Evolutionary conservation across 176 grass and related monocot genomes (phyloP).

Genomic region (Bromus sterilis): DNA sequence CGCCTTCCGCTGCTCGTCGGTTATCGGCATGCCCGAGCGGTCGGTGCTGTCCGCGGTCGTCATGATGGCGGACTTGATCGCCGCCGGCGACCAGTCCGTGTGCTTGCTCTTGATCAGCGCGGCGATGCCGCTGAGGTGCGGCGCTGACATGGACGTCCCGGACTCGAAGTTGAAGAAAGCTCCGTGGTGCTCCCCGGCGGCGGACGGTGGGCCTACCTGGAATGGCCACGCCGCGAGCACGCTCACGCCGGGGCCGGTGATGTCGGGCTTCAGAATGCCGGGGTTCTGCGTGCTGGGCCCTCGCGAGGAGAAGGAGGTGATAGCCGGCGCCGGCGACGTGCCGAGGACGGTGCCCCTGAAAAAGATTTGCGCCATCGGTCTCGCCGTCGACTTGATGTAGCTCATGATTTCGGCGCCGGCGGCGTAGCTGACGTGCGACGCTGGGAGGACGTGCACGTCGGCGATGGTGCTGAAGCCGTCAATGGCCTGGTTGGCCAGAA

Average conservation of each 20-base stretch:
- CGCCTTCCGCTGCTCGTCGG: constrained; percentile 4
- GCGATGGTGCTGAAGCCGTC: constrained; percentile 32
- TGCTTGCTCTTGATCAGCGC: constrained; percentile 44
- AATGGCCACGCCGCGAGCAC: constrained; percentile 49
- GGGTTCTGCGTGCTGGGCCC: constrained; percentile 20
- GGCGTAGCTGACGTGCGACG: constrained; percentile 28
- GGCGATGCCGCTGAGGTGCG: constrained; percentile 48
- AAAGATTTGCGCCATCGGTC: background rate
- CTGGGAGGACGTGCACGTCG: constrained; percentile 38
- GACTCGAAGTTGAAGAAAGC: constrained; percentile 34
- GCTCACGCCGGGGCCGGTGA: constrained; percentile 45
- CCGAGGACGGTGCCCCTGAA: constrained; percentile 41
- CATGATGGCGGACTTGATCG: constrained; percentile 69
- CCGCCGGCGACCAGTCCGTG: constrained; percentile 42
- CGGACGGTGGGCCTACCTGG: constrained; percentile 16
- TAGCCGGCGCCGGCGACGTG: constrained; percentile 27
- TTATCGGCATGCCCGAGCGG: constrained; percentile 11
- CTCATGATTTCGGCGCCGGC: background rate
- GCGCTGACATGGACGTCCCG: constrained; percentile 70
- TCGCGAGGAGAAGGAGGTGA: constrained; percentile 47
- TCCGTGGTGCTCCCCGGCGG: background rate
- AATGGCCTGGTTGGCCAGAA: constrained; percentile 8
- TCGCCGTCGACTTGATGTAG: constrained; percentile 13
- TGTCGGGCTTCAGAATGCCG: constrained; percentile 43
- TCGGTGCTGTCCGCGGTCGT: constrained; percentile 40